These are phyloP conservation scores for Yamadazyma blattariae DNA, from an alignment of 1,139 yeast species.

Conservation along the genomic window DNA sequence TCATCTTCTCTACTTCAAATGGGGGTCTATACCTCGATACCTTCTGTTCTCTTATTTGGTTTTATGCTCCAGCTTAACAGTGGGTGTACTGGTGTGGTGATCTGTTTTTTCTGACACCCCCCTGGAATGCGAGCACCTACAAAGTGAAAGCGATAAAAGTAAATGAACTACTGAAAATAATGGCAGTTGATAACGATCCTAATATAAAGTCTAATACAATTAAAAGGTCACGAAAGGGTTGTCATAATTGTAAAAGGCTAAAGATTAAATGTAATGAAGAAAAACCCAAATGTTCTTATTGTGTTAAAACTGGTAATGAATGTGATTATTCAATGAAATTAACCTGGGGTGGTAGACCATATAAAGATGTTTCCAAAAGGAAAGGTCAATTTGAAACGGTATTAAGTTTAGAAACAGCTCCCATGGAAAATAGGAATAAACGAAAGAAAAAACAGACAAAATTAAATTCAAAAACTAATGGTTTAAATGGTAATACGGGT, in stretches of 20 bases:
- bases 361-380: constrained; percentile 36
- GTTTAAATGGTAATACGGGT: neutral
- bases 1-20: too few relatives aligned
- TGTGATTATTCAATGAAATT: constrained; percentile 69
- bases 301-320: constrained; percentile 40
- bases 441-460: constrained; percentile 1
- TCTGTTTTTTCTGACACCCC: too few relatives aligned
- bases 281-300: constrained; percentile 63
- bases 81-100: too few relatives aligned
- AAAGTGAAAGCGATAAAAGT: too few relatives aligned
- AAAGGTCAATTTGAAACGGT: constrained; percentile 10
- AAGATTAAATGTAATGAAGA: constrained; percentile 75
- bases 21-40: too few relatives aligned
- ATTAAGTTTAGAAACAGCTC: neutral
- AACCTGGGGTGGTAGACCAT: constrained; percentile 80
- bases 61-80: too few relatives aligned
- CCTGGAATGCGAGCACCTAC: too few relatives aligned
- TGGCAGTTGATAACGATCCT: constrained; percentile 1
- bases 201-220: constrained; percentile 9
- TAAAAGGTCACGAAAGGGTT: constrained; percentile 42
- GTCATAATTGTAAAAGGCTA: constrained; percentile 65
- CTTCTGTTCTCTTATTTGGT: too few relatives aligned
- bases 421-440: neutral
- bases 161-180: too few relatives aligned
- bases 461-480: neutral